Conservation (phyloP, 192 early-diverging fungal species). For the Polychytrium aggregatum region DNA sequence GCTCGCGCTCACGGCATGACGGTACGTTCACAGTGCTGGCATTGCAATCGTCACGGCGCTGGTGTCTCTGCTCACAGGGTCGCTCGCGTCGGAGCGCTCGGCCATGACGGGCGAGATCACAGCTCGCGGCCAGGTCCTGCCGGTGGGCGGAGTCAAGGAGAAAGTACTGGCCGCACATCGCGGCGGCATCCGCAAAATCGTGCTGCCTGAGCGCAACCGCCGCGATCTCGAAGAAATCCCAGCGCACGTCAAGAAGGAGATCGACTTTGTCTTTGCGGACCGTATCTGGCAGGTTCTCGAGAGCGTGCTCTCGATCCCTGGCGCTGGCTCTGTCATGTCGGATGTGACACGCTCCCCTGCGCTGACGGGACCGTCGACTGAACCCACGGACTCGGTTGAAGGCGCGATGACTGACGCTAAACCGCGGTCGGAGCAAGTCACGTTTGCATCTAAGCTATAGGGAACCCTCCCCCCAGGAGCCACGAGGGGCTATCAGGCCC, state of each 20-base stretch:
- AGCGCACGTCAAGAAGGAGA: conserved; percentile 45
- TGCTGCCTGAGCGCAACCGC: conserved; percentile 57
- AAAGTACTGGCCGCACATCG: conserved; percentile 75
- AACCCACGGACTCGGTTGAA: no score
- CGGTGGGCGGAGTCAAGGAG: conserved; percentile 81
- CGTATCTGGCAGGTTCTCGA: conserved; percentile 55
- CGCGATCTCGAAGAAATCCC: conserved; percentile 71
- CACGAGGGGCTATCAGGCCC: no score
- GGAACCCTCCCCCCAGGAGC: no score
- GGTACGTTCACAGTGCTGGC: conserved; percentile 45
- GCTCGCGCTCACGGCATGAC: no score
- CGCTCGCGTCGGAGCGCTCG: conserved; percentile 30
- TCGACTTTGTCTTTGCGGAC: conserved; percentile 59
- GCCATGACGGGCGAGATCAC: conserved; percentile 87
- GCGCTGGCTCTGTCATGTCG: no score
- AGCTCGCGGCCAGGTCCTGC: conserved; percentile 65
- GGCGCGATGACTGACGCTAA: no score
- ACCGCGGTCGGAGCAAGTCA: no score
- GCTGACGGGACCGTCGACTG: no score
- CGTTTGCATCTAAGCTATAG: no score
- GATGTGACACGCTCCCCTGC: no score
- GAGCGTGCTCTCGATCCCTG: conserved; percentile 19
- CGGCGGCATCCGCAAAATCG: conserved; percentile 60
- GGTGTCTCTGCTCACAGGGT: conserved; percentile 59
- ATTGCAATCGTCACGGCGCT: conserved; percentile 67